These are phyloP conservation scores for Prunus campanulata DNA, from an alignment of 306 rosid species.

Conservation along the genomic window DNA sequence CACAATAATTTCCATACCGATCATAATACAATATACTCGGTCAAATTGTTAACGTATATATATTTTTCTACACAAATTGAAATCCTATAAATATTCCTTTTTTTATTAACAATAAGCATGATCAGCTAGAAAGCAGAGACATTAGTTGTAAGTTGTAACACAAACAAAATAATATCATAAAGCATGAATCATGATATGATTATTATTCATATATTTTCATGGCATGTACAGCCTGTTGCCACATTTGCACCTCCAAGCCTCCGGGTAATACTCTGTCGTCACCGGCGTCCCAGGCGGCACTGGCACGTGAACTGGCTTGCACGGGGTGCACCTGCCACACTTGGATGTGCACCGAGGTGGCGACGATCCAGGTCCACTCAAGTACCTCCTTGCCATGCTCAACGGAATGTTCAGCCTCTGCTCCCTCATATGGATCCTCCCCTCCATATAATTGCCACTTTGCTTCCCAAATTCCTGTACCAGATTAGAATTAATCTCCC, in stretches of 20 bases:
- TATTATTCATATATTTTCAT: slow-evolving; percentile 27
- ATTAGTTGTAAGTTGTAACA: background rate
- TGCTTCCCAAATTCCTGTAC: slow-evolving; percentile 10
- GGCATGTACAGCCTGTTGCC: slow-evolving; percentile 90
- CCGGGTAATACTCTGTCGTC: slow-evolving; percentile 83
- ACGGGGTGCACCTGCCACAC: slow-evolving; percentile 80
- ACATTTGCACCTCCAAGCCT: slow-evolving; percentile 99
- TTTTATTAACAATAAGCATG: background rate
- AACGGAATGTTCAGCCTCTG: slow-evolving; percentile 4
- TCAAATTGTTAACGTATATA: background rate
- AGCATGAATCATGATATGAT: background rate
- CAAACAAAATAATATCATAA: background rate
- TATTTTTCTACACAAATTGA: background rate
- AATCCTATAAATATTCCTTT: slow-evolving; percentile 4
- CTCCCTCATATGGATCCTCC: background rate
- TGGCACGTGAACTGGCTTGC: slow-evolving; percentile 79
- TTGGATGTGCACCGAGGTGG: slow-evolving; percentile 80
- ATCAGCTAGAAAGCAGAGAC: background rate
- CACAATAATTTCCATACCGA: background rate
- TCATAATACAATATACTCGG: background rate
- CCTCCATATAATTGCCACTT: background rate
- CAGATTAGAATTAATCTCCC: background rate
- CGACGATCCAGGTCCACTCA: slow-evolving; percentile 71
- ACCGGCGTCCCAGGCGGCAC: slow-evolving; percentile 93
- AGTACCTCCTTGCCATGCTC: slow-evolving; percentile 46